Base-by-base conservation (phyloP, 83 land plant species). In the Diphasiastrum complanatum region DNA sequence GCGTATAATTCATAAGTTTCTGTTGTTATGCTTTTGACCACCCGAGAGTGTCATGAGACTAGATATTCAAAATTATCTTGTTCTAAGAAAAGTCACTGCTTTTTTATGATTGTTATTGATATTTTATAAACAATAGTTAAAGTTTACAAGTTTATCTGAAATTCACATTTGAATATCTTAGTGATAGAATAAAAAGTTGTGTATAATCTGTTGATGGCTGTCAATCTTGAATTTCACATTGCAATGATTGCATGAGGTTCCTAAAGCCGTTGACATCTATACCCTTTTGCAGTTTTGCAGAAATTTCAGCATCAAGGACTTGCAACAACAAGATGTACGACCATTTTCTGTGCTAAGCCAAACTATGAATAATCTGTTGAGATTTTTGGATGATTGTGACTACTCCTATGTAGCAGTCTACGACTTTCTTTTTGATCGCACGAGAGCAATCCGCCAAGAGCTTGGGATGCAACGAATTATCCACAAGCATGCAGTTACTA, bases 371-470 rank as follows among this genome's bases (percentile, higher is more conserved):
- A 77, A 92, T 60, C 72, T 92, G 50, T 40, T 85, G 60, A 60
- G 53, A 35, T 52, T 91, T 46, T 31, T 84, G 75, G 83, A 92
- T 58, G 69, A 78, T 12, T 36, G 71, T 5, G 84, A 75, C 22
- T 73, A 73, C 58, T 63, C 82, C 52, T 92, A 81, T 76, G 82
- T 83, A 61, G 73, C 79, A 22, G 75, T 83, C 41, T 95, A 92
- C 74, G 85, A 85, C 58, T 92, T 92, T 35, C 69, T 92, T 11
- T 92, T 81, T 79, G 97, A 92, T 67, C 83, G 97, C 46, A 87
- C 85, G 43, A 76, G 97, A 51, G 87, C 97, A 0, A 81, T 92
- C 22, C 81, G 97, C 25, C 97, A 92, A 72, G 97, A 92, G 60
- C 80, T 92, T 28, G 76, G 74, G 55, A 83, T 92, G 80, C 97